Conservation (phyloP, 1,139 yeast genomes). For the Torulaspora pretoriensis region DNA sequence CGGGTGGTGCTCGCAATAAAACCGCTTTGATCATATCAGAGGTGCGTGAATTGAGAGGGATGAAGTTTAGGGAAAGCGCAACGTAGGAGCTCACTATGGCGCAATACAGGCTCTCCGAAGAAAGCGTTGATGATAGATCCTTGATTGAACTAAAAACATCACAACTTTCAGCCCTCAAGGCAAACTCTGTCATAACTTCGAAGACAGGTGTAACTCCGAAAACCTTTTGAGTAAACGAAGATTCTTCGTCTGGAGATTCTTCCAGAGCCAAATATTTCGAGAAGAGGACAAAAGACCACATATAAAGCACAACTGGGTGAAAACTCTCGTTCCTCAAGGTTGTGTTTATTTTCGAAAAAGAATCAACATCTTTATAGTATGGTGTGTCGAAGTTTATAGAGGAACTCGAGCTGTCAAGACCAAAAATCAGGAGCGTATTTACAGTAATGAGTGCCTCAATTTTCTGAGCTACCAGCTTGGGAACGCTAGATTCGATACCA, state of each 20-base stretch:
- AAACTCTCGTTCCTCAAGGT: slow-evolving; percentile 37
- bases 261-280: slow-evolving; percentile 50
- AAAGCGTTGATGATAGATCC: slow-evolving; percentile 43
- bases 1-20: slow-evolving; percentile 51
- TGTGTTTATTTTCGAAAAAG: slow-evolving; percentile 43
- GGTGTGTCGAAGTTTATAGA: slow-evolving; percentile 39
- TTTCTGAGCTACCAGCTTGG: slow-evolving; percentile 41
- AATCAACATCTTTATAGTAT: slow-evolving; percentile 44
- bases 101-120: slow-evolving; percentile 51
- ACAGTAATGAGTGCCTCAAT: slow-evolving; percentile 48
- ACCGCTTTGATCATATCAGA: slow-evolving; percentile 51
- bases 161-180: slow-evolving; percentile 44
- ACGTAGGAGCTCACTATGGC: slow-evolving; percentile 59
- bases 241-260: slow-evolving; percentile 36
- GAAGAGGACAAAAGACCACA: slow-evolving; percentile 68
- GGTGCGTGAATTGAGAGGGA: slow-evolving; percentile 53
- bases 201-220: slow-evolving; percentile 25
- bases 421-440: slow-evolving; percentile 49
- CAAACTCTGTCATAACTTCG: slow-evolving; percentile 35
- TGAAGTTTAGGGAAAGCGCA: slow-evolving; percentile 57
- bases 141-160: slow-evolving; percentile 47
- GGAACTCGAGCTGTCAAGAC: slow-evolving; percentile 48
- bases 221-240: slow-evolving; percentile 30
- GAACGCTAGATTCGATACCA: slow-evolving; percentile 34
- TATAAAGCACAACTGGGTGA: slow-evolving; percentile 54